Conservation (phyloP, 2,329 filamentous ascomycete genomes). For the Talaromyces islandicus region DNA sequence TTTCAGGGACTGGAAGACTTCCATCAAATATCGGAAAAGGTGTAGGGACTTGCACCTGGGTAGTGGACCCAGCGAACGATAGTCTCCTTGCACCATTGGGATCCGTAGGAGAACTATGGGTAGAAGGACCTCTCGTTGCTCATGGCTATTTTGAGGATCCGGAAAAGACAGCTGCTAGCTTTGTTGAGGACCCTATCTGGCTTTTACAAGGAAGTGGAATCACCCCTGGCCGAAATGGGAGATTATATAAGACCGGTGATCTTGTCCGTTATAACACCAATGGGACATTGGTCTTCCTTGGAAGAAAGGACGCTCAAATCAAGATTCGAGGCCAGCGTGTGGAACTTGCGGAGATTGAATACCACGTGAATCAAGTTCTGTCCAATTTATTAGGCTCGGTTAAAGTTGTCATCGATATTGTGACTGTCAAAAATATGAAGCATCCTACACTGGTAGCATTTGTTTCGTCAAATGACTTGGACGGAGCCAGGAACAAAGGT, state of each 20-base stretch:
- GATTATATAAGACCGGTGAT: slow-evolving; percentile 77
- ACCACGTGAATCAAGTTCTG: slow-evolving; percentile 1
- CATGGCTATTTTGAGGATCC: slow-evolving; percentile 77
- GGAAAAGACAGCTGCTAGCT: slow-evolving; percentile 65
- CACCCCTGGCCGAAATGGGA: slow-evolving; percentile 30
- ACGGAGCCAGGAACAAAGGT: not conserved
- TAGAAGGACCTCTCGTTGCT: slow-evolving; percentile 75
- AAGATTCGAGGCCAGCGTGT: slow-evolving; percentile 10
- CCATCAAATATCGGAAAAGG: not conserved
- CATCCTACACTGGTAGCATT: not conserved
- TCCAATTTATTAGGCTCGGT: not conserved
- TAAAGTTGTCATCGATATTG: slow-evolving; percentile 1
- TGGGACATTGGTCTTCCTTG: slow-evolving; percentile 6
- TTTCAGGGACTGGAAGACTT: not conserved
- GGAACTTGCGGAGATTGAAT: slow-evolving; percentile 7
- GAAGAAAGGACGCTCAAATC: slow-evolving; percentile 8
- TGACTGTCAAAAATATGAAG: not conserved
- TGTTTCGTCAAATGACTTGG: not conserved
- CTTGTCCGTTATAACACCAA: slow-evolving; percentile 52
- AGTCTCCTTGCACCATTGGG: slow-evolving; percentile 60
- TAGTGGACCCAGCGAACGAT: not conserved
- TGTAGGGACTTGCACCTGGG: not conserved
- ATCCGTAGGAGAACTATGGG: slow-evolving; percentile 74
- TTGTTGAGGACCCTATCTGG: slow-evolving; percentile 54
- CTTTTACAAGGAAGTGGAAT: slow-evolving; percentile 44